phyloP scores from a whole-genome alignment of 1,139 yeast genomes.

The Saccharomyces hybrid region DNA sequence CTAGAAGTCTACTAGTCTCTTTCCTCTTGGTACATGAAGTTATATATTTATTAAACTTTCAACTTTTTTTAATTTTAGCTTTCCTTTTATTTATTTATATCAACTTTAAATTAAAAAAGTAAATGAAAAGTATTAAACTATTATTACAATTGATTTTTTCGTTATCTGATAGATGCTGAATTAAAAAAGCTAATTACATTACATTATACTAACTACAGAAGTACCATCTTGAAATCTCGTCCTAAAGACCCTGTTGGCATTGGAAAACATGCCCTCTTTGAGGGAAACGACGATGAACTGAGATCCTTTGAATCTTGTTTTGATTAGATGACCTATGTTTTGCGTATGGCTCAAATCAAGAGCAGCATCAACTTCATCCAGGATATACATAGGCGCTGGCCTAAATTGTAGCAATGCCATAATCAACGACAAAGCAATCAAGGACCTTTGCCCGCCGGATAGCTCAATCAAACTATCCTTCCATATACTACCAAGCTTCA shows the following conservation, averaged over 20 bases:
- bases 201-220: constrained; percentile 68
- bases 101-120: too few species aligned
- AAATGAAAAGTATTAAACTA: neutral
- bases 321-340: constrained; percentile 92
- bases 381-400: constrained; percentile 97
- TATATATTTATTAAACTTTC: too few species aligned
- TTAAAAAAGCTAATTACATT: constrained; percentile 2
- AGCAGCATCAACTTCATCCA: constrained; percentile 98
- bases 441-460: constrained; percentile 95
- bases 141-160: neutral
- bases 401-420: constrained; percentile 87
- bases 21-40: neutral
- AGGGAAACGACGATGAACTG: constrained; percentile 94
- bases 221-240: constrained; percentile 97
- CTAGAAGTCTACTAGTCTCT: constrained; percentile 71
- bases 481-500: constrained; percentile 88
- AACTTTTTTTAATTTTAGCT: neutral
- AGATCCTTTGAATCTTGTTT: constrained; percentile 88
- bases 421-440: constrained; percentile 83
- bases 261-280: constrained; percentile 97
- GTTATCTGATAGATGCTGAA: neutral
- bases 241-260: constrained; percentile 89
- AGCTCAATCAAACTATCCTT: constrained; percentile 91
- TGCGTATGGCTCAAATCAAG: constrained; percentile 95
- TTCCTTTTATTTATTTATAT: neutral